Evolutionary conservation across 192 early-diverging fungal species (phyloP).

Genomic region (Backusella parvicylindrica): DNA sequence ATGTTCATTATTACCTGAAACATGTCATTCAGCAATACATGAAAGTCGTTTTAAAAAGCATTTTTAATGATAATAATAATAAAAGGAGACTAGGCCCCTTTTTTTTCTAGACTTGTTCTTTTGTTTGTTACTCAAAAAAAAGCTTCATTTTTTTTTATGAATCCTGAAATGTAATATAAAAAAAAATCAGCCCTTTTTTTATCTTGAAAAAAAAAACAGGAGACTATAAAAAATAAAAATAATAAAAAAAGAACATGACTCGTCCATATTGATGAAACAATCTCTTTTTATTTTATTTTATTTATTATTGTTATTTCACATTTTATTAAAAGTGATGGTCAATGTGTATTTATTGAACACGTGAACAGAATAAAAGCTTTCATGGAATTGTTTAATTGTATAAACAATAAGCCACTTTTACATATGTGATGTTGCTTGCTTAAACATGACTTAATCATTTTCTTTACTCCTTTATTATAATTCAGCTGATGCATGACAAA

Average conservation of each 20-base stretch:
- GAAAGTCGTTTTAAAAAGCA: conserved; percentile 26
- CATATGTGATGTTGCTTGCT: neutral
- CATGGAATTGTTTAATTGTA: neutral
- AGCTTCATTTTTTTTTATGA: no score
- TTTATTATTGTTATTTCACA: no score
- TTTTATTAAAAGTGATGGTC: neutral
- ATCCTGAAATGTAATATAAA: neutral
- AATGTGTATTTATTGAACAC: neutral
- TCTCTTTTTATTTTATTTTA: neutral
- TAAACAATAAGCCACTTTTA: neutral
- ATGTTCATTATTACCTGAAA: neutral
- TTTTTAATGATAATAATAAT: neutral
- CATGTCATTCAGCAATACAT: neutral
- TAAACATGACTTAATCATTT: neutral
- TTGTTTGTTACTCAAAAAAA: no score
- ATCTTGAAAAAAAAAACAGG: neutral
- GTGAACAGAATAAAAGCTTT: neutral
- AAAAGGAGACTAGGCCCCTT: neutral
- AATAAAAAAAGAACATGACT: neutral
- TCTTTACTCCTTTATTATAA: neutral
- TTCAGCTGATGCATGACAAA: neutral
- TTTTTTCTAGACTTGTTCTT: neutral
- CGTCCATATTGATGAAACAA: neutral
- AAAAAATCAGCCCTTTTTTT: neutral
- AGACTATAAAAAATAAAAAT: neutral